Conservation (phyloP, 2,329 filamentous ascomycete species). For the Pyrenophora graminea region DNA sequence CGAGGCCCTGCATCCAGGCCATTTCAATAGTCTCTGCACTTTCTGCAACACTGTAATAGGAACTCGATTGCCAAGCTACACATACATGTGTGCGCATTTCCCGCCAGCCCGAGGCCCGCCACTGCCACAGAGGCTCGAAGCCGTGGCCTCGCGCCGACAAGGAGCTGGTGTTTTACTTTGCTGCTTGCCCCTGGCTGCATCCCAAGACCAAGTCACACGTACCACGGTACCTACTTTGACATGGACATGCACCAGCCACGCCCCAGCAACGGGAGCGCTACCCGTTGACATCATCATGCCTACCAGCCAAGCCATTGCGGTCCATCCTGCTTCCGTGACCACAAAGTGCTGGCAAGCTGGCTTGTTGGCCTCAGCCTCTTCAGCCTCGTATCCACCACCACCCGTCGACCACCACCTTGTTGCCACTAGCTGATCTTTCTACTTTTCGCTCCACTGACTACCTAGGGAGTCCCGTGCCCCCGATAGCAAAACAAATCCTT, state of each 20-base stretch:
- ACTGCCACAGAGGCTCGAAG: no score
- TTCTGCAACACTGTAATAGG: neutral
- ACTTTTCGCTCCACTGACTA: neutral
- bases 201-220: no score
- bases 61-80: neutral
- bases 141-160: no score
- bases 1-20: slow-evolving; percentile 9
- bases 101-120: no score
- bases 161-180: neutral
- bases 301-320: neutral
- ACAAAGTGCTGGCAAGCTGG: no score
- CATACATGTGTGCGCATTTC: no score
- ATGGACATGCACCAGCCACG: neutral
- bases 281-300: slow-evolving; percentile 20
- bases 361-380: no score
- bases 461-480: no score
- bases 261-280: neutral
- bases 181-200: no score
- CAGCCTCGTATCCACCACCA: neutral
- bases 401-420: neutral
- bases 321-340: neutral
- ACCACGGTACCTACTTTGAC: no score
- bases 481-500: no score
- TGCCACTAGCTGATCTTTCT: neutral
- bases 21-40: neutral